These are phyloP conservation scores for Didymella glomerata DNA, from an alignment of 2,329 filamentous ascomycete species.

Conservation along the genomic window DNA sequence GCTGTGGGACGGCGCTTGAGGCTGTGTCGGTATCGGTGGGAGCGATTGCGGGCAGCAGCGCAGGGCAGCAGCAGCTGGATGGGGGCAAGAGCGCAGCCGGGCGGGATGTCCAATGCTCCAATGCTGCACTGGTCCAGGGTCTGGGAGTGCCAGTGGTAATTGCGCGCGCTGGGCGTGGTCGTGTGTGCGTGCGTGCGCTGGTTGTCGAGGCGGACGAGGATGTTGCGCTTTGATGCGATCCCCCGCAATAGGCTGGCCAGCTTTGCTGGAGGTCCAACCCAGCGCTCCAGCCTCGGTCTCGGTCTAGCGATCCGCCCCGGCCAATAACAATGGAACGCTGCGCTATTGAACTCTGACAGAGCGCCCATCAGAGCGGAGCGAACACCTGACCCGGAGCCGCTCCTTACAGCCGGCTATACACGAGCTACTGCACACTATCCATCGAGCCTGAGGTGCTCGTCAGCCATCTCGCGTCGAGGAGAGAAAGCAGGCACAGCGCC, in stretches of 20 bases:
- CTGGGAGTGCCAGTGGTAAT: slow-evolving; percentile 4
- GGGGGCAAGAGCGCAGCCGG: slow-evolving; percentile 13
- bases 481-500: background rate
- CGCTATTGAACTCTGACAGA: background rate
- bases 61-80: slow-evolving; percentile 25
- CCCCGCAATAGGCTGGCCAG: slow-evolving; percentile 41
- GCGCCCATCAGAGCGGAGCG: slow-evolving; percentile 5
- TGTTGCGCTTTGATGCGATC: slow-evolving; percentile 36
- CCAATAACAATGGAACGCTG: slow-evolving; percentile 8
- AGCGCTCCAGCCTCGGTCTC: slow-evolving; percentile 18
- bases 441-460: slow-evolving; percentile 5
- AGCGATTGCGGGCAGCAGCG: slow-evolving; percentile 25
- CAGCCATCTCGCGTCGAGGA: background rate
- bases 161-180: slow-evolving; percentile 19
- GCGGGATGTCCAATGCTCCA: slow-evolving; percentile 3
- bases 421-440: slow-evolving; percentile 11
- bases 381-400: slow-evolving; percentile 1
- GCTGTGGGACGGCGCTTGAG: slow-evolving; percentile 37
- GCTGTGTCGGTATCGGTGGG: slow-evolving; percentile 21
- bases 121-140: background rate
- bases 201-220: slow-evolving; percentile 14
- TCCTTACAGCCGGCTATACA: slow-evolving; percentile 5
- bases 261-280: slow-evolving; percentile 15
- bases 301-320: slow-evolving; percentile 4
- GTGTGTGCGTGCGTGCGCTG: slow-evolving; percentile 26